These are phyloP conservation scores for Neofusicoccum umdonicola DNA, from an alignment of 2,329 filamentous ascomycete species.

Conservation along the genomic window DNA sequence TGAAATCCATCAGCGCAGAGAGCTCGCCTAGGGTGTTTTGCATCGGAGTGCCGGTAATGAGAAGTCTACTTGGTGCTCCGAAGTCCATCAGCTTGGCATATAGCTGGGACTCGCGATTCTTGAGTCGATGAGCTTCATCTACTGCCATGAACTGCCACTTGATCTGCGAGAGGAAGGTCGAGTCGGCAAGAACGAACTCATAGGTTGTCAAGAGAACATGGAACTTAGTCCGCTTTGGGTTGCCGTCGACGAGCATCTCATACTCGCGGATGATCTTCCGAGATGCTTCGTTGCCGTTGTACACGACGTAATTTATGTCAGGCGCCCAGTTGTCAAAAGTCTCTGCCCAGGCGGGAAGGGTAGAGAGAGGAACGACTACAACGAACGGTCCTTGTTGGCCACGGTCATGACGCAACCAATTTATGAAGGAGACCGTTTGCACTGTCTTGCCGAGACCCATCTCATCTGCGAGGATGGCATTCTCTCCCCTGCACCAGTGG, in stretches of 20 bases:
- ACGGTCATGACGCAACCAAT: slow-evolving; percentile 89
- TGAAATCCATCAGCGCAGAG: slow-evolving; percentile 88
- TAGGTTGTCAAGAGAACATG: slow-evolving; percentile 98
- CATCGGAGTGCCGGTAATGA: slow-evolving; percentile 96
- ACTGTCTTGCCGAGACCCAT: slow-evolving; percentile 99
- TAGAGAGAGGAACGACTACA: slow-evolving; percentile 94
- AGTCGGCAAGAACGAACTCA: slow-evolving; percentile 88
- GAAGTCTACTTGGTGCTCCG: slow-evolving; percentile 79
- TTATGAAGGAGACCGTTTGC: slow-evolving; percentile 94
- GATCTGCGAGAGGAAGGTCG: slow-evolving; percentile 78
- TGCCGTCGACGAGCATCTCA: slow-evolving; percentile 82
- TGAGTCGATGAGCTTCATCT: slow-evolving; percentile 93
- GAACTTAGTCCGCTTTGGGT: slow-evolving; percentile 87
- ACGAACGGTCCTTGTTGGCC: slow-evolving; percentile 91
- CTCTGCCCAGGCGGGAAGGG: slow-evolving; percentile 96
- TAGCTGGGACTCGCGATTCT: slow-evolving; percentile 92
- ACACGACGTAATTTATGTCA: slow-evolving; percentile 94
- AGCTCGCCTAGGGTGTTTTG: slow-evolving; percentile 95
- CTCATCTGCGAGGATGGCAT: slow-evolving; percentile 96
- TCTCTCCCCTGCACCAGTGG: slow-evolving; percentile 92
- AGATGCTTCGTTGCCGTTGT: slow-evolving; percentile 84
- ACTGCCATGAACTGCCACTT: slow-evolving; percentile 98
- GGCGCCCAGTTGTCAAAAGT: slow-evolving; percentile 97
- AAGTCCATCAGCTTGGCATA: slow-evolving; percentile 85
- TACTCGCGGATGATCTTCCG: slow-evolving; percentile 86